Evolutionary conservation across 1,284 basidiomycete genomes (phyloP), one percentile per base, ranked within the genome.

Genomic region (Malassezia caprae): DNA sequence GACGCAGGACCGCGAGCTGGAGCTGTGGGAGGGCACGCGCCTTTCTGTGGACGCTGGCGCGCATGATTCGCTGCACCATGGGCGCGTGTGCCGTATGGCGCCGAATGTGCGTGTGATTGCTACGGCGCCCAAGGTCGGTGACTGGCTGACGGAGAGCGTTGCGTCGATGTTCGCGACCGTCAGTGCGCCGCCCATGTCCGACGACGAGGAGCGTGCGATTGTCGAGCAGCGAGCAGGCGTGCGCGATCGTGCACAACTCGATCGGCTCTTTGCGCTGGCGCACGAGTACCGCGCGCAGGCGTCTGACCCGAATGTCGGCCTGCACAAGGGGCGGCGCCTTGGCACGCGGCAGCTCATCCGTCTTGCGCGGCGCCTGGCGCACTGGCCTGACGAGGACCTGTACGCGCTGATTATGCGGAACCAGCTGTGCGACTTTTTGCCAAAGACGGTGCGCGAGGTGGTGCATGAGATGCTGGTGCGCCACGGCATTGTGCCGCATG

Each of bases 61-160:
- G 0, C 37, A 37, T 2, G 17, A n/a, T 7, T 1, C 26, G 3
- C 28, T 53, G 28, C 8, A 11, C n/a, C 17, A 15, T 34, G 49
- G 46, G 23, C 30, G 13, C 12, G 56, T 63, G 32, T 55, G 58
- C 34, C 51, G 66, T 30, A 54, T 64, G 35, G 42, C 61, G 45
- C 51, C 67, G 34, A 62, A 63, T 0, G 72, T 76, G 62, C 70
- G 75, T 8, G 52, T 76, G 34, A 64, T 76, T 31, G 71, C 72
- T 8, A 76, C 71, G 3, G 68, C 76, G 1, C 52, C 69, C 34
- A 63, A 62, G 7, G 40, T 68, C 3, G 64, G 64, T 6, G 61
- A 64, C 27, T 76, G 75, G 75, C 61, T 76, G 3, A 68, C 70
- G n/a, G 76, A 76, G 43, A 68, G 74, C 44, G 64, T 73, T 13